Evolutionary conservation across 805 yeast species (phyloP).

Genomic region (Saccharomycopsis selenospora): DNA sequence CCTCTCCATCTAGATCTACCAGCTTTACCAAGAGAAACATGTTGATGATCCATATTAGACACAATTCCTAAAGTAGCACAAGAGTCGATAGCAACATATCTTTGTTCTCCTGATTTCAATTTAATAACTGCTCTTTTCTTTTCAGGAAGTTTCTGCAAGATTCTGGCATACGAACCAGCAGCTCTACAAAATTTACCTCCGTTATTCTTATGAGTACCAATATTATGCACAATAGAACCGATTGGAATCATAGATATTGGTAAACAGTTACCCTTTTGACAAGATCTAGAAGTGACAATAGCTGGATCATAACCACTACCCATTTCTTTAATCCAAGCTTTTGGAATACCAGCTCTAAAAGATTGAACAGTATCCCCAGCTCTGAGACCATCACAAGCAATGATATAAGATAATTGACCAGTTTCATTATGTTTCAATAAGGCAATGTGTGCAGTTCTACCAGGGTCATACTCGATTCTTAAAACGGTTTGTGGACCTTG

Average conservation of each 20-base stretch:
- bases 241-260: constrained; percentile 92
- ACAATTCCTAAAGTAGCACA: constrained; percentile 93
- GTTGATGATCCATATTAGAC: constrained; percentile 88
- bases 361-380: constrained; percentile 88
- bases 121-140: constrained; percentile 68
- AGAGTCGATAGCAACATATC: constrained; percentile 77
- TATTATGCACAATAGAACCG: constrained; percentile 82
- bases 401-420: constrained; percentile 63
- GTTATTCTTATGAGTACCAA: constrained; percentile 71
- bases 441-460: constrained; percentile 90
- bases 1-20: constrained; percentile 92
- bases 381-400: constrained; percentile 89
- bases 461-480: constrained; percentile 93
- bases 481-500: constrained; percentile 73
- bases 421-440: constrained; percentile 59
- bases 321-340: constrained; percentile 68
- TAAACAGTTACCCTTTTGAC: constrained; percentile 90
- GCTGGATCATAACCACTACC: constrained; percentile 92
- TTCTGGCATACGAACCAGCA: constrained; percentile 91
- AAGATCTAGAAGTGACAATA: constrained; percentile 73
- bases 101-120: constrained; percentile 87
- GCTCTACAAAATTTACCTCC: constrained; percentile 85
- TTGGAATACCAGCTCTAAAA: constrained; percentile 82
- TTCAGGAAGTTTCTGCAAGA: constrained; percentile 70
- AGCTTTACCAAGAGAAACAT: constrained; percentile 88